phyloP scores from a whole-genome alignment of 139 green algal species.

The Pseudopediastrum boryanum region DNA sequence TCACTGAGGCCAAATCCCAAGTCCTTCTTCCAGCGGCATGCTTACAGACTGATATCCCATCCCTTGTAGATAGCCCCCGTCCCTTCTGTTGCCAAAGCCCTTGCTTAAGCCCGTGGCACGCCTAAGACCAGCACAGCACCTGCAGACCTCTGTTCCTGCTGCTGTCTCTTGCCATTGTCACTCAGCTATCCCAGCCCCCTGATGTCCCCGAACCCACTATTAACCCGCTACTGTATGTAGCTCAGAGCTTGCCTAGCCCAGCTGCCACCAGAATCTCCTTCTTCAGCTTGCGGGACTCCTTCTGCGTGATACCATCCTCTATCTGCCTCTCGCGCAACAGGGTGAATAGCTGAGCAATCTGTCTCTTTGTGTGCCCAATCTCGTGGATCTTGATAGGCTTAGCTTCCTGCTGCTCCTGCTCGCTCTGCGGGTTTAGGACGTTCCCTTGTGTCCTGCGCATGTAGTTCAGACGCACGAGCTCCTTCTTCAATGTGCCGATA shows the following conservation, averaged over 20 bases:
- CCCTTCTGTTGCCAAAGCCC: no score
- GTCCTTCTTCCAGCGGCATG: no score
- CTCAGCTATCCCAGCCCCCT: no score
- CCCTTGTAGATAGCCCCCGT: no score
- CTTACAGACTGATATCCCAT: no score
- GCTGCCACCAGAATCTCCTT: conserved; percentile 43
- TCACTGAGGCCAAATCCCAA: no score
- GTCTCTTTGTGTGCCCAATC: conserved; percentile 52
- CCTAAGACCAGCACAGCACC: no score
- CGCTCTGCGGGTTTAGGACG: conserved; percentile 19
- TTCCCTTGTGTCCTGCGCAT: conserved; percentile 54
- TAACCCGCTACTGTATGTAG: no score
- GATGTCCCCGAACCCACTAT: no score
- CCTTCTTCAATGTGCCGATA: conserved; percentile 46
- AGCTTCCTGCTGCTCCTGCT: conserved; percentile 34
- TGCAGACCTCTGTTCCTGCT: no score
- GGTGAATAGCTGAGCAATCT: conserved; percentile 59
- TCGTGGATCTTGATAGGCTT: conserved; percentile 52
- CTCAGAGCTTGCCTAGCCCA: conserved; percentile 35
- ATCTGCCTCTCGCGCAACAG: conserved; percentile 56
- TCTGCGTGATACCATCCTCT: conserved; percentile 45
- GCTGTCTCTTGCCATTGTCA: no score
- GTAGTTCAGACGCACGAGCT: conserved; percentile 48
- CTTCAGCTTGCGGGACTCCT: conserved; percentile 39
- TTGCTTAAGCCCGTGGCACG: no score